Conservation (phyloP, 345 rosid species). For the Hibiscus mutabilis region DNA sequence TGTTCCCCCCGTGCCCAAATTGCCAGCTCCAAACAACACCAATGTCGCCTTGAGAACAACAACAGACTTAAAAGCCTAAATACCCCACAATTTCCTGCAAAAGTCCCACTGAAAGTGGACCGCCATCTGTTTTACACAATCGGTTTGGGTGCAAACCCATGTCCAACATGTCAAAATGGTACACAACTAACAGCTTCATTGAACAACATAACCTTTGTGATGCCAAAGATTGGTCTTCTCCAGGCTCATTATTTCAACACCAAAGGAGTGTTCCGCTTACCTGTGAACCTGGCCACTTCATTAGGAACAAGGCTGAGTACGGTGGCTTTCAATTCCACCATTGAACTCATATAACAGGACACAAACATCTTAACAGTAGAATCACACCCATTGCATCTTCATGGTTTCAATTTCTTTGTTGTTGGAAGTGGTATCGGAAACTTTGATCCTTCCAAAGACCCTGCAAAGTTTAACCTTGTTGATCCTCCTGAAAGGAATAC, state of each 20-base stretch:
- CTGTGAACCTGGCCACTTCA: conserved; percentile 36
- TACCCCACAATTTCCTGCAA: conserved; percentile 50
- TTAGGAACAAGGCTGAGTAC: conserved; percentile 46
- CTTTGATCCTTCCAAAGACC: conserved; percentile 37
- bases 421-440: conserved; percentile 58
- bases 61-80: conserved; percentile 49
- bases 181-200: conserved; percentile 45
- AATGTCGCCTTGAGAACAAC: conserved; percentile 35
- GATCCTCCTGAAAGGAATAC: conserved; percentile 79
- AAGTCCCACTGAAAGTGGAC: conserved; percentile 52
- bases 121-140: conserved; percentile 42
- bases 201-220: conserved; percentile 62
- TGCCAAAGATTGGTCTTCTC: conserved; percentile 52
- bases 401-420: conserved; percentile 55
- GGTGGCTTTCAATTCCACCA: conserved; percentile 42
- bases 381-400: conserved; percentile 65
- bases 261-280: conserved; percentile 39
- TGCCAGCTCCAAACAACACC: conserved; percentile 58
- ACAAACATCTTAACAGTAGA: conserved; percentile 55
- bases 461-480: conserved; percentile 46
- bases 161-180: conserved; percentile 63
- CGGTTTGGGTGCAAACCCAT: conserved; percentile 52
- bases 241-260: conserved; percentile 53
- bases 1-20: conserved; percentile 21
- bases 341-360: conserved; percentile 48